Base-by-base conservation (phyloP, 2,329 filamentous ascomycete species). In the Triangularia setosa region DNA sequence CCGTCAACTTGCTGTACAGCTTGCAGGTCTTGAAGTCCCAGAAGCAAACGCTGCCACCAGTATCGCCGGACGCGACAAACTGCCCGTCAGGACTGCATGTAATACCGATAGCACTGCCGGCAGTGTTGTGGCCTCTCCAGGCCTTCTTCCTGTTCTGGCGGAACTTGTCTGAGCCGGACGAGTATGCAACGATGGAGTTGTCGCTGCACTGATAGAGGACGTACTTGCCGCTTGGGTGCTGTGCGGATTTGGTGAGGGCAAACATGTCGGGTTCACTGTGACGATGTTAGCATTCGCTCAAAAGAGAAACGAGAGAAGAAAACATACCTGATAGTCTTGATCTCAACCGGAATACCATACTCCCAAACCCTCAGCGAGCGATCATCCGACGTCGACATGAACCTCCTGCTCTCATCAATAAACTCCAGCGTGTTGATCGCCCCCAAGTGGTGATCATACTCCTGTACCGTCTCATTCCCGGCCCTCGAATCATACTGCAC, bases 11-110 rank as follows among this genome's bases (percentile, higher is more conserved):
- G 79, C 97, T 92, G 79, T 92, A 97, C 93, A 99, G 94, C 80
- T 97, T 98, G 77, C 94, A 96, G 44, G 93, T 97, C 85, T 99
- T 99, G 92, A 93, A 99, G 78, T 98, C 95, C 92, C 93, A 99
- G 79, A 98, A 97, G 78, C 91, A 96, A 57, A 97, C 87, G 73
- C 87, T 97, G 35, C 96, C 95, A 16, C 87, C 92, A 60, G 87
- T 91, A 76, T 99, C 95, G 67, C 95, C 95, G 18, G 87, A 91
- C 21, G 88, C 90, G 62, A 99, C 82, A 75, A 97, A 96, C 74
- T 96, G 92, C 0, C 95, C 95, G 75, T 98, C 95, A 0, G 93
- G 92, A 72, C 88, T 92, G 74, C 96, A 90, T 60, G 90, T 88
- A 59, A 99, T 84, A 72, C 97, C 95, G 67, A 98, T 92, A 2